Base-by-base conservation (phyloP, 371 early-diverging fungal genomes). In the Mucor piriformis region DNA sequence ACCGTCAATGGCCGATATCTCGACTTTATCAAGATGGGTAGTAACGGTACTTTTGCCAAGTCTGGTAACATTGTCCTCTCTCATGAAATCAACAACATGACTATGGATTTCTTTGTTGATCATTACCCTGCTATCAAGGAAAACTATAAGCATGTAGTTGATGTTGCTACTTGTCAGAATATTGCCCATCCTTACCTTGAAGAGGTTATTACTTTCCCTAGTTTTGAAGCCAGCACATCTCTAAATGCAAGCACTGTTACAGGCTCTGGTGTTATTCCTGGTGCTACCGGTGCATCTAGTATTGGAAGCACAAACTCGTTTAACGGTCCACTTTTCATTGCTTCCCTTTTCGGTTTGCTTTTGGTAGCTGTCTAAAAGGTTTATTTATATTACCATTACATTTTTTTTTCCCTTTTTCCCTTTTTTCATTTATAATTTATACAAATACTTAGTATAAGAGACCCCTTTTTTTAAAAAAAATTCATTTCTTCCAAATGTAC, bases 1-100 rank as follows among this genome's bases (percentile, higher is more conserved):
- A 72, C 68, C 6, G 76, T 73, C 5, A 66, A 78, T 32, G 57
- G 70, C 33, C 70, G 69, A 44, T 80, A 77, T 43, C 48, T 67
- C 12, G 47, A 67, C 38, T 83, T 70, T 55, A 77, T 83, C 48
- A 35, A 66, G 12, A 75, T 73, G 73, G 80, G 80, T 15, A 57
- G 47, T 15, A 76, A 76, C 44, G 83, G 80, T 38, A 75, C 74
- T 10, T 73, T 74, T 40, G 60, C 59, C 25, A 55, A 59, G 53
- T 61, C 50, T 13, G 77, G 74, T 37, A 81, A 74, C 62, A 78
- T 78, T 61, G 81, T 79, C 12, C 63, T 81, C 47, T 59, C 72
- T 34, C 83, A 83, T 61, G 81, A 83, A 69, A 74, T 83, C 55
- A 79, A 79, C 57, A 79, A 81, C 42, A 71, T 75, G 73, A 81